phyloP scores from a whole-genome alignment of 495 filamentous ascomycete species.

The Penicillium cinerascens region DNA sequence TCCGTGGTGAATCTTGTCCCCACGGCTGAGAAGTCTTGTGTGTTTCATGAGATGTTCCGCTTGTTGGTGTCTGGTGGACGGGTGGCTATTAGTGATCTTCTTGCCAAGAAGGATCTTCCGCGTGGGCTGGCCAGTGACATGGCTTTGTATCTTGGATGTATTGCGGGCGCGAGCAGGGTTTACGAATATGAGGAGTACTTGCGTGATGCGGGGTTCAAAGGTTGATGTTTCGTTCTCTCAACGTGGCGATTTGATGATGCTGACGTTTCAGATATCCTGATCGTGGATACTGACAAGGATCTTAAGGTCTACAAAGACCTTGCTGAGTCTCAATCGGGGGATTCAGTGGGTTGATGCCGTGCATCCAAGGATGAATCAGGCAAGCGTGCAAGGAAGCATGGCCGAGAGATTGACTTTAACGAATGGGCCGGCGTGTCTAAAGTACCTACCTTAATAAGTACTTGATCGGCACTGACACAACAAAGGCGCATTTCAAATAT shows the following conservation, averaged over 20 bases:
- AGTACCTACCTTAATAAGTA: too few relatives aligned
- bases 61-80: slow-evolving; percentile 59
- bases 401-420: background rate
- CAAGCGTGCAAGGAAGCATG: background rate
- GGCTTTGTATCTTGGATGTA: slow-evolving; percentile 56
- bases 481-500: slow-evolving; percentile 2
- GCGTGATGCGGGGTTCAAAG: slow-evolving; percentile 47
- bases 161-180: slow-evolving; percentile 53
- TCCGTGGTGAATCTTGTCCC: slow-evolving; percentile 66
- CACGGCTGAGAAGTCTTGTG: slow-evolving; percentile 49
- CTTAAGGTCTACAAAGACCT: slow-evolving; percentile 52
- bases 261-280: slow-evolving; percentile 41
- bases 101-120: slow-evolving; percentile 51
- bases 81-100: slow-evolving; percentile 62
- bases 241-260: slow-evolving; percentile 31
- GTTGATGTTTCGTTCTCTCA: background rate
- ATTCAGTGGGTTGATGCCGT: background rate
- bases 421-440: slow-evolving; percentile 10
- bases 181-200: slow-evolving; percentile 55
- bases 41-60: slow-evolving; percentile 58
- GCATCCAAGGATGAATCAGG: background rate
- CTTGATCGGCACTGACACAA: background rate
- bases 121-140: slow-evolving; percentile 42
- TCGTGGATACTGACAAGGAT: slow-evolving; percentile 51
- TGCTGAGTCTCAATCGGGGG: background rate